Evolutionary conservation across 768 basidiomycete genomes (phyloP), one percentile per base, ranked within the genome.

Genomic region (Psilocybe tampanensis): DNA sequence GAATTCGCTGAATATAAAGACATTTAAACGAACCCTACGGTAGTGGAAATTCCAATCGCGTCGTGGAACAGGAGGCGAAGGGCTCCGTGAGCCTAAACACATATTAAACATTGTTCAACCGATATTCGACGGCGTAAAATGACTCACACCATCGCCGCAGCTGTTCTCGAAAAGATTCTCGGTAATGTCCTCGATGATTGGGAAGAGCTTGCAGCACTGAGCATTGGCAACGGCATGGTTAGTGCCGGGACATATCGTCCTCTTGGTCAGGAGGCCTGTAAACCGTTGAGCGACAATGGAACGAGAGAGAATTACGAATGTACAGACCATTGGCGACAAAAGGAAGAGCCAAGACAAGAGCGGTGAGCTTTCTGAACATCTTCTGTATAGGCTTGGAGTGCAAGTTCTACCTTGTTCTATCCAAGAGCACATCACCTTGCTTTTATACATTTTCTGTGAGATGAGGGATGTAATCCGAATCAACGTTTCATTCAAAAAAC

Each of bases 11-110:
- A 29, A 26, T 23, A 11, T 17, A n/a, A 34, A 11, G 17, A 15
- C 11, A 24, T 9, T 19, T n/a, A n/a, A 2, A 45, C 52, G 6
- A 50, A 60, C 59, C 59, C 59, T 8, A 45, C 13, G 11, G 36
- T 45, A 21, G 60, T 55, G 18, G 56, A 57, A 17, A 54, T 39
- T 21, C 47, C 60, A 48, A 62, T 62, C 22, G 60, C 56, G 26
- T 62, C 60, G 48, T 62, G 60, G 54, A 62, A 62, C 4, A 52
- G 18, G 8, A 62, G 56, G 39, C 60, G 62, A 15, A 62, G 58
- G 54, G 62, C 62, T 12, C 54, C 50, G 41, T 62, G 62, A 17
- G 57, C 59, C 60, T 61, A 34, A 12, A 23, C 8, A 12, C 1
- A 32, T 18, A n/a, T 24, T 8, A 52, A 32, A 23, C 7, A 33